Percentiles rank a stretch among this genome's conserved stretches.
phyloP scores from a whole-genome alignment of 192 early-diverging fungal genomes.

The Oehlia diaphana region DNA sequence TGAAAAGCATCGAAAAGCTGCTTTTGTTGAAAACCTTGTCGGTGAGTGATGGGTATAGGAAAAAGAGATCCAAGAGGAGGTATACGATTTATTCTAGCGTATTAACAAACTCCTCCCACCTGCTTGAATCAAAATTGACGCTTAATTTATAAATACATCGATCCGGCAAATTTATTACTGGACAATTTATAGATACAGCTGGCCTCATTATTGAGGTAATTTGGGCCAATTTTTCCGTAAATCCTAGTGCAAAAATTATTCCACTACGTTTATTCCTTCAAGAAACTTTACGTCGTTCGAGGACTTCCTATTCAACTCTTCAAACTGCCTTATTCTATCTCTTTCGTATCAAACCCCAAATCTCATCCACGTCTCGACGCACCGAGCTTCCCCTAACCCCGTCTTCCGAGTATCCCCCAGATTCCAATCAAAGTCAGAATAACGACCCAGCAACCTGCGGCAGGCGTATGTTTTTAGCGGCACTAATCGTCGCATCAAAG shows the following conservation, averaged over 20 bases:
- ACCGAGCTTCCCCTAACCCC: slow-evolving; percentile 10
- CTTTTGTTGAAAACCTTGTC: slow-evolving; percentile 25
- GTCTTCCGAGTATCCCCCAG: background rate
- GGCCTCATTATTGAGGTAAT: slow-evolving; percentile 60
- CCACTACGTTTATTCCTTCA: slow-evolving; percentile 70
- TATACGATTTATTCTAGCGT: background rate
- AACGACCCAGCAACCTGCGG: slow-evolving; percentile 49
- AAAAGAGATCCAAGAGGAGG: background rate
- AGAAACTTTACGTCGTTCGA: slow-evolving; percentile 72
- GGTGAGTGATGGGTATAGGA: slow-evolving; percentile 13
- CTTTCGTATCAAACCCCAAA: slow-evolving; percentile 45
- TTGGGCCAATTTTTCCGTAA: slow-evolving; percentile 39
- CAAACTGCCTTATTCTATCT: slow-evolving; percentile 78
- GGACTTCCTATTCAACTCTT: slow-evolving; percentile 76
- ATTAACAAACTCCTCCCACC: background rate
- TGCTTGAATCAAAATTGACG: background rate
- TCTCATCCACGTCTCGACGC: slow-evolving; percentile 24
- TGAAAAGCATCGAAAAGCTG: slow-evolving; percentile 26
- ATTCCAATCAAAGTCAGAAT: slow-evolving; percentile 24
- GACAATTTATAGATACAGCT: slow-evolving; percentile 47
- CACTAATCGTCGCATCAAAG: slow-evolving; percentile 86
- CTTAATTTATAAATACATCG: background rate
- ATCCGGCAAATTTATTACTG: background rate
- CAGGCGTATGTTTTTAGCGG: slow-evolving; percentile 80
- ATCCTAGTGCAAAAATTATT: slow-evolving; percentile 35